Base-by-base conservation (phyloP, 345 rosid species). In the Linum tenue region DNA sequence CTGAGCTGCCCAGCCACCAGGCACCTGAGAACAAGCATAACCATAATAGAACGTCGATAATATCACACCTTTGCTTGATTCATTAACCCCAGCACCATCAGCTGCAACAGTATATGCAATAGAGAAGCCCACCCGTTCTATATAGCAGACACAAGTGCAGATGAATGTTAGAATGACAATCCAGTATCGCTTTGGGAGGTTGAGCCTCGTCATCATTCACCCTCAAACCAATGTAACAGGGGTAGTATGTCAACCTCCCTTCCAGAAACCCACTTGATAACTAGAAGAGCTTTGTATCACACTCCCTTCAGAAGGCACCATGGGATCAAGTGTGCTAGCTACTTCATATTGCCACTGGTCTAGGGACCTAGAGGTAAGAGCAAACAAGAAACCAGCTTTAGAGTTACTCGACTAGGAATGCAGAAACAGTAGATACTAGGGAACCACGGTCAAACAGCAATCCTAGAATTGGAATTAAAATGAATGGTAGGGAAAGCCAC, bases 1-100 rank as follows among this genome's bases (percentile, higher is more conserved):
- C 79, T 94, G 97, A 68, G 97, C 99, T 4, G 90, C 99, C 97
- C 95, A 94, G 66, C 99, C 99, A 65, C 96, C 92, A 50, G 99
- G 96, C 43, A 94, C 95, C 75, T 90, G 99, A 60, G 97, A 94
- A 68, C 95, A 85, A 38, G 97, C 97, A 38, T 94, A 90, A 12
- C 99, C 97, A 65, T 86, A 83, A 59, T 84, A 94, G 83, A 90
- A 94, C 17, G 95, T 84, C 0, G 99, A 86, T 41, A 94, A 90
- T 67, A 85, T 86, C 11, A 85, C 79, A 67, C 97, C 97, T 81
- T 94, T 94, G 65, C 95, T 86, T 22, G 97, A 88, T 69, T 94
- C 96, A 69, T 84, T 87, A 62, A 90, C 84, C 0, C 96, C 95
- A 37, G 87, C 89, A 65, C 87, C 92, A 79, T 92, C 98, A 6